Percentiles rank a stretch among this genome's conserved stretches.
Evolutionary conservation across 148 eudicot genomes (phyloP).

Genomic region (Camellia lanceoleosa): DNA sequence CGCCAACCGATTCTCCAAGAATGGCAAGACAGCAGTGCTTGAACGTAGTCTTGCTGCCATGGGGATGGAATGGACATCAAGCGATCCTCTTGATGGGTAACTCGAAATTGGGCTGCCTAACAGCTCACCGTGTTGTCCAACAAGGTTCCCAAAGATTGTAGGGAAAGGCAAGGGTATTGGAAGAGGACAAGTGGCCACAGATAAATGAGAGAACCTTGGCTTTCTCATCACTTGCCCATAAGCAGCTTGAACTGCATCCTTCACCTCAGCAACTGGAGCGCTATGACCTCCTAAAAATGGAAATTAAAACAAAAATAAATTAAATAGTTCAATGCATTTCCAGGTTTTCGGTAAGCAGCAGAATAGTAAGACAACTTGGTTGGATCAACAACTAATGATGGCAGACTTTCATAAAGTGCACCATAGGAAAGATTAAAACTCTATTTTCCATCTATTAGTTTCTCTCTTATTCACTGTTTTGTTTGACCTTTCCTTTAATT

Average conservation of each 20-base stretch:
- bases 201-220: slow-evolving; percentile 76
- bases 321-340: background rate
- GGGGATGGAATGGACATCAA: slow-evolving; percentile 78
- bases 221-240: slow-evolving; percentile 36
- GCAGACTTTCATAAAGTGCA: no score
- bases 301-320: background rate
- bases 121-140: slow-evolving; percentile 68
- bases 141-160: slow-evolving; percentile 55
- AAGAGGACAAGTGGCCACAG: slow-evolving; percentile 69
- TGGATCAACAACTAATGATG: no score
- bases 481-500: no score
- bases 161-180: slow-evolving; percentile 93
- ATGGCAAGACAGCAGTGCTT: slow-evolving; percentile 70
- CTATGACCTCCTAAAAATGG: slow-evolving; percentile 47
- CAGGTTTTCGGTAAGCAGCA: background rate
- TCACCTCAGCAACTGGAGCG: slow-evolving; percentile 65
- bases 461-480: no score
- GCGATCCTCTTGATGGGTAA: slow-evolving; percentile 59
- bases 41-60: slow-evolving; percentile 88
- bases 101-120: slow-evolving; percentile 33
- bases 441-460: no score
- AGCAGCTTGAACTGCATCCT: slow-evolving; percentile 59
- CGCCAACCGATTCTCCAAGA: slow-evolving; percentile 53
- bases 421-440: no score
- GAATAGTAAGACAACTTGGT: background rate